Evolutionary conservation across 495 filamentous ascomycete species (phyloP).

Genomic region (Aspergillus sclerotiicarbonarius): DNA sequence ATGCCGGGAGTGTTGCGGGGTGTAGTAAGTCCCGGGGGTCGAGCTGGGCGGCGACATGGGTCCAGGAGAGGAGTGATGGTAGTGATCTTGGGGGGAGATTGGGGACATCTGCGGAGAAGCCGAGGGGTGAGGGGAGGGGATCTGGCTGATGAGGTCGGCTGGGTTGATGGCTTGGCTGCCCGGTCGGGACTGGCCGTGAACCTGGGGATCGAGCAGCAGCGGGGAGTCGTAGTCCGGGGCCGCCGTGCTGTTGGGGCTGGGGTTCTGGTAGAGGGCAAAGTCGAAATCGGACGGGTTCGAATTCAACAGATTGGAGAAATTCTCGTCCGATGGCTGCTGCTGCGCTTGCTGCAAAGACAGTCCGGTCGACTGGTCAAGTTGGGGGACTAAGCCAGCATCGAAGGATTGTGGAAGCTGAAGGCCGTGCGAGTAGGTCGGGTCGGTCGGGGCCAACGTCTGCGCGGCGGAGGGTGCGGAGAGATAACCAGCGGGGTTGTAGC

Average conservation of each 20-base stretch:
- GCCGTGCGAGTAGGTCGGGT: constrained; percentile 29
- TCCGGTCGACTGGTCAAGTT: constrained; percentile 32
- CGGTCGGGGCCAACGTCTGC: constrained; percentile 28
- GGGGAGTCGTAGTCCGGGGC: constrained; percentile 39
- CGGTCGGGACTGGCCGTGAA: constrained; percentile 37
- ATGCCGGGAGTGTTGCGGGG: constrained; percentile 69
- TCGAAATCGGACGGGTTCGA: constrained; percentile 37
- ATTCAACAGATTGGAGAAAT: constrained; percentile 41
- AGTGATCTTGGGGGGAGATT: constrained; percentile 48
- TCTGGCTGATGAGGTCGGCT: constrained; percentile 67
- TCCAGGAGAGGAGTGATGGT: constrained; percentile 45
- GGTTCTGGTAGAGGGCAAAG: constrained; percentile 40
- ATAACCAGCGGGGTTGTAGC: constrained; percentile 30
- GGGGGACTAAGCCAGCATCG: constrained; percentile 34
- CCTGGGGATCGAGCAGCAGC: constrained; percentile 47
- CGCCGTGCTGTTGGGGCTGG: constrained; percentile 31
- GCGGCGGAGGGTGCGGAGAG: constrained; percentile 24
- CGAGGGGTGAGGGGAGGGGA: constrained; percentile 65
- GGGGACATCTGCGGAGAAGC: constrained; percentile 71
- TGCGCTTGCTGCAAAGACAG: constrained; percentile 21
- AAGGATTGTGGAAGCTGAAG: constrained; percentile 41
- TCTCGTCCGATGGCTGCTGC: constrained; percentile 29
- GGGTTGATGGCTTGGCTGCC: constrained; percentile 56
- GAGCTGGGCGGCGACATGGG: constrained; percentile 53
- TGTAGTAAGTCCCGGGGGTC: constrained; percentile 52